Conservation (phyloP, 352 stramenopile species). For the Phytophthora sp. region DNA sequence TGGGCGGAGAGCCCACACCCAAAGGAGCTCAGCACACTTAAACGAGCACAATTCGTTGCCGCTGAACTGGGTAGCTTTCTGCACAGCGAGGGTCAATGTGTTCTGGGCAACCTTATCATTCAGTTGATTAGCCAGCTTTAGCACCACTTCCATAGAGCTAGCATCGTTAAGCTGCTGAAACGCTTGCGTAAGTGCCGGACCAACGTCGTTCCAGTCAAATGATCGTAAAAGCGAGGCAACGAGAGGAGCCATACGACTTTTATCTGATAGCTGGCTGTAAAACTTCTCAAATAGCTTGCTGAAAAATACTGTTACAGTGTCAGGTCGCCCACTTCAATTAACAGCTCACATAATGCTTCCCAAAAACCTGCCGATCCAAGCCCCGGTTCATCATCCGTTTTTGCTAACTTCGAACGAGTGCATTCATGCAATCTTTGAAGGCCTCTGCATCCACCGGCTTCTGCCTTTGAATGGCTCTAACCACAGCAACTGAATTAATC, state of each 20-base stretch:
- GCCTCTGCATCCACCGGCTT: neutral
- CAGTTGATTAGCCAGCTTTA: neutral
- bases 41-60: neutral
- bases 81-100: neutral
- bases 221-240: neutral
- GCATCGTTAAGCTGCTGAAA: neutral
- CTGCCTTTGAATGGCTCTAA: neutral
- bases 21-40: neutral
- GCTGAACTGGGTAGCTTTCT: neutral
- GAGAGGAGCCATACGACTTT: neutral
- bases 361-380: neutral
- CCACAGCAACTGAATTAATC: neutral
- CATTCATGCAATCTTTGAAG: neutral
- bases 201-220: neutral
- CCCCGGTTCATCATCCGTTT: neutral
- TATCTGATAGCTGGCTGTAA: neutral
- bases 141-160: neutral
- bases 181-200: neutral
- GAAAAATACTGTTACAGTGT: neutral
- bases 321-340: neutral
- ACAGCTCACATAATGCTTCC: neutral
- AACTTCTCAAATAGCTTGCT: neutral
- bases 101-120: neutral
- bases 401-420: neutral
- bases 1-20: neutral